Evolutionary conservation across 2,329 filamentous ascomycete species (phyloP).

Genomic region (Pyrenochaeta sp.): DNA sequence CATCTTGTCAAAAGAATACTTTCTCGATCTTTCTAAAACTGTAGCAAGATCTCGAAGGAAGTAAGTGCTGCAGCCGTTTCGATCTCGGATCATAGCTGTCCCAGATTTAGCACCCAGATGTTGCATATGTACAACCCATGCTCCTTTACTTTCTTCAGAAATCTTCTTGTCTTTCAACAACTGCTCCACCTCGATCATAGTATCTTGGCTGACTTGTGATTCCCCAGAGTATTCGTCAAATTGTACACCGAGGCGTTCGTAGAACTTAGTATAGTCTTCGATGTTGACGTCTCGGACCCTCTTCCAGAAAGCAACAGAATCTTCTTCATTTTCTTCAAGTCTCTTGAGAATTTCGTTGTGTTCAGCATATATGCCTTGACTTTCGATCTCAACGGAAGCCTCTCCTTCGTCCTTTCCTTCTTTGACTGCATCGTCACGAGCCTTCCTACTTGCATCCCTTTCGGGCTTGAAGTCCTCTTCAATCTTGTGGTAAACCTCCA

Average conservation of each 20-base stretch:
- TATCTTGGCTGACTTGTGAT: constrained; percentile 72
- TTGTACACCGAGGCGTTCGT: constrained; percentile 73
- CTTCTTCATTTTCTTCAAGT: constrained; percentile 73
- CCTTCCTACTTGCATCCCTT: constrained; percentile 64
- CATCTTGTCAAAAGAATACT: constrained; percentile 76
- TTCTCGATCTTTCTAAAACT: constrained; percentile 70
- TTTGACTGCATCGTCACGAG: constrained; percentile 61
- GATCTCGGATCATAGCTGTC: constrained; percentile 75
- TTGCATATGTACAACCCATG: constrained; percentile 75
- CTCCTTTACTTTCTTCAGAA: constrained; percentile 74
- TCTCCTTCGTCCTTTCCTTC: constrained; percentile 57
- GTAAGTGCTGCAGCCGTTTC: constrained; percentile 78
- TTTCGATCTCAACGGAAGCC: constrained; percentile 39
- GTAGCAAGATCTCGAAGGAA: constrained; percentile 81
- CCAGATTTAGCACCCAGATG: constrained; percentile 76
- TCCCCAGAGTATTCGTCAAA: constrained; percentile 79
- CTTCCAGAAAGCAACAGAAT: constrained; percentile 69
- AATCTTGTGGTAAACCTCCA: constrained; percentile 74
- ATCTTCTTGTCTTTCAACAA: constrained; percentile 71
- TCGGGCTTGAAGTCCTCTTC: constrained; percentile 66
- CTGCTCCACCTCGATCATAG: constrained; percentile 71
- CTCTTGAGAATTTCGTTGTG: constrained; percentile 69
- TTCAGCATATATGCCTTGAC: constrained; percentile 41
- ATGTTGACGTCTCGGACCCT: constrained; percentile 74
- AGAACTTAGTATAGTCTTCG: constrained; percentile 71